Conservation (phyloP, 805 yeast species). For the Tanozyma kutaoensis region DNA sequence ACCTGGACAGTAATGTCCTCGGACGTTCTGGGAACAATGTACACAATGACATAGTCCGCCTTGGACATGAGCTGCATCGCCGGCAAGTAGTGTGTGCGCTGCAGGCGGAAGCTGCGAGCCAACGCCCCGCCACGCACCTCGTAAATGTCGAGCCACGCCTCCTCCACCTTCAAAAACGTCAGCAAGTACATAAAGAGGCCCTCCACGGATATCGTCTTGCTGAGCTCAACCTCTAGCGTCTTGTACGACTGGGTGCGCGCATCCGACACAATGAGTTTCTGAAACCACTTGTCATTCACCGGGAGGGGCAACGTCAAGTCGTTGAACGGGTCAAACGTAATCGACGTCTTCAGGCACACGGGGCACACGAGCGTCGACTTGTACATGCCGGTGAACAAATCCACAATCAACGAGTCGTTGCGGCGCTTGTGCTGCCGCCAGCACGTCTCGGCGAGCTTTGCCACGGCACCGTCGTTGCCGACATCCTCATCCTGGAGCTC, state of each 20-base stretch:
- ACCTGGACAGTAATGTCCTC: conserved; percentile 43
- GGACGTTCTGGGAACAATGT: conserved; percentile 36
- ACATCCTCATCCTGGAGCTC: conserved; percentile 56
- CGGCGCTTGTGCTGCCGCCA: conserved; percentile 73
- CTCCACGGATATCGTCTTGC: conserved; percentile 46
- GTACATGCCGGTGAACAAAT: conserved; percentile 81
- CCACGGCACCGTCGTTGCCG: conserved; percentile 36
- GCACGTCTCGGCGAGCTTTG: conserved; percentile 54
- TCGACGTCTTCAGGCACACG: conserved; percentile 59
- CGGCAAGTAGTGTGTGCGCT: conserved; percentile 46
- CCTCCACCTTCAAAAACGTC: conserved; percentile 22
- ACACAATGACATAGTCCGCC: conserved; percentile 54
- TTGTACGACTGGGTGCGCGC: too few species aligned
- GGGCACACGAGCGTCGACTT: conserved; percentile 88
- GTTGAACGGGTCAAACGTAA: conserved; percentile 89
- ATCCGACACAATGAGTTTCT: too few species aligned
- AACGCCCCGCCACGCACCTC: conserved; percentile 48
- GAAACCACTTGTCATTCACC: conserved; percentile 57
- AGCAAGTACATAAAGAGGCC: conserved; percentile 54
- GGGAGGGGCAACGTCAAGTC: conserved; percentile 88
- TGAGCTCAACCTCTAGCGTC: conserved; percentile 58
- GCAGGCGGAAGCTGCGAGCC: conserved; percentile 52
- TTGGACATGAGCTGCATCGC: conserved; percentile 51
- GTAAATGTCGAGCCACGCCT: conserved; percentile 15
- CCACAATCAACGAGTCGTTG: conserved; percentile 76